Evolutionary conservation across 1,284 basidiomycete genomes (phyloP).

Genomic region (Entoloma clypeatum): DNA sequence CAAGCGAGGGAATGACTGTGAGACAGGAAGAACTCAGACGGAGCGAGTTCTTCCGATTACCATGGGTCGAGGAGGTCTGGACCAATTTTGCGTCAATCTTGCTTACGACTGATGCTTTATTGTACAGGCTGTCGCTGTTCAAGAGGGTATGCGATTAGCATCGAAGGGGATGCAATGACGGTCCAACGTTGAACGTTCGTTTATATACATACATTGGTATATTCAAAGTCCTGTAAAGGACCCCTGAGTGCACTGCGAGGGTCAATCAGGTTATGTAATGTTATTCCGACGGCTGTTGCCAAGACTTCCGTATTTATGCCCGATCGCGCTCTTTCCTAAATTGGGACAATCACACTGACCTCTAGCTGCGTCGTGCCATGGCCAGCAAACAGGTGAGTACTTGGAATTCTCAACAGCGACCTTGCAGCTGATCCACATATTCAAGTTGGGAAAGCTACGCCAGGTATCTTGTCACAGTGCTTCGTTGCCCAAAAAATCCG

Average conservation of each 20-base stretch:
- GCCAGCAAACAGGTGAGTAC: conserved; percentile 51
- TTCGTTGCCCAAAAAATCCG: neutral
- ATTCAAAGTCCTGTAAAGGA: neutral
- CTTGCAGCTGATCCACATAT: conserved; percentile 3
- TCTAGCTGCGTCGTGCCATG: conserved; percentile 32
- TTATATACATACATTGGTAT: conserved; percentile 7
- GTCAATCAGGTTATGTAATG: too few relatives aligned
- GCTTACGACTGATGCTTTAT: conserved; percentile 5
- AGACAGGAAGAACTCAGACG: conserved; percentile 84
- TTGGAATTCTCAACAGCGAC: neutral
- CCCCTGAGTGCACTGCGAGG: neutral
- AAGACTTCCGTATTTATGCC: too few relatives aligned
- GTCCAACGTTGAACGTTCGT: neutral
- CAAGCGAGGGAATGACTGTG: conserved; percentile 75
- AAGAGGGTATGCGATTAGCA: conserved; percentile 41
- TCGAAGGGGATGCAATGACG: conserved; percentile 37
- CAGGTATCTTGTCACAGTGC: conserved; percentile 47
- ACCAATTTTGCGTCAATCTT: neutral
- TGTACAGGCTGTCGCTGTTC: conserved; percentile 42
- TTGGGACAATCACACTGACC: conserved; percentile 7
- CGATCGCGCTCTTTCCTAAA: too few relatives aligned
- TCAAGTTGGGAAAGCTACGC: conserved; percentile 62
- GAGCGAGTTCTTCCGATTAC: conserved; percentile 85
- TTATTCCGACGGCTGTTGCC: too few relatives aligned
- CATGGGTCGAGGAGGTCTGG: conserved; percentile 77